phyloP scores from a whole-genome alignment of 352 stramenopile genomes.

The Elongisporangium anandrum region DNA sequence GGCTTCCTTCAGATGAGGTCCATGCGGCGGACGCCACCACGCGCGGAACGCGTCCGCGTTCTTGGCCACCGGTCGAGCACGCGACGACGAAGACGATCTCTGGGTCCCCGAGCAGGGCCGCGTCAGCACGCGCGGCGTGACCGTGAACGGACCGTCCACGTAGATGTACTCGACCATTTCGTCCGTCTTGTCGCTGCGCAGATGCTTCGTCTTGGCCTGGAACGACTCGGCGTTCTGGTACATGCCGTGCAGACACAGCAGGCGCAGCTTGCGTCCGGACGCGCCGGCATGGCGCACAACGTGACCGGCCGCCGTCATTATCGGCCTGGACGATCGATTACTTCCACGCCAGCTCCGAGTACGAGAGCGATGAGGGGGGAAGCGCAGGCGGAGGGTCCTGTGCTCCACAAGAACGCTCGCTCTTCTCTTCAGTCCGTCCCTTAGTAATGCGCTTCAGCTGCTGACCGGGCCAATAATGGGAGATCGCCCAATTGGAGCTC shows the following conservation, averaged over 20 bases:
- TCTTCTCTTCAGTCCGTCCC: not conserved
- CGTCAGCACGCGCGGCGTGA: slow-evolving; percentile 64
- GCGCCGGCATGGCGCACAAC: not conserved
- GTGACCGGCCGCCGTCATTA: not conserved
- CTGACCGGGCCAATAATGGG: no score
- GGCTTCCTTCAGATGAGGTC: slow-evolving; percentile 40
- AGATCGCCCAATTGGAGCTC: not conserved
- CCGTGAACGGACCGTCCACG: slow-evolving; percentile 65
- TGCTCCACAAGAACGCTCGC: not conserved
- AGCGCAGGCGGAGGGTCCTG: no score
- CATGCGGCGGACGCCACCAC: slow-evolving; percentile 59
- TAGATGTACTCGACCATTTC: slow-evolving; percentile 62
- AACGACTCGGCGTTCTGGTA: slow-evolving; percentile 79
- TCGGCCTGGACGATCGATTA: not conserved
- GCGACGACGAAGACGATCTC: not conserved
- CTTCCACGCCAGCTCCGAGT: not conserved
- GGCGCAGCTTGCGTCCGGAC: slow-evolving; percentile 36
- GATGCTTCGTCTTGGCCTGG: slow-evolving; percentile 56
- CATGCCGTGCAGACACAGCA: slow-evolving; percentile 84
- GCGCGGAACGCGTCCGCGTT: slow-evolving; percentile 61
- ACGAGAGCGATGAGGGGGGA: not conserved
- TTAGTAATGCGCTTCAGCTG: not conserved
- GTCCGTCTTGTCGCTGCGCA: slow-evolving; percentile 22
- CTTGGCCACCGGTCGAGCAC: slow-evolving; percentile 22
- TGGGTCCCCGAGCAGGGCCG: slow-evolving; percentile 8